Percentiles rank a stretch among this genome's conserved stretches.
Conservation (phyloP, 495 filamentous ascomycete species). For the Trichoderma asperelloides region DNA sequence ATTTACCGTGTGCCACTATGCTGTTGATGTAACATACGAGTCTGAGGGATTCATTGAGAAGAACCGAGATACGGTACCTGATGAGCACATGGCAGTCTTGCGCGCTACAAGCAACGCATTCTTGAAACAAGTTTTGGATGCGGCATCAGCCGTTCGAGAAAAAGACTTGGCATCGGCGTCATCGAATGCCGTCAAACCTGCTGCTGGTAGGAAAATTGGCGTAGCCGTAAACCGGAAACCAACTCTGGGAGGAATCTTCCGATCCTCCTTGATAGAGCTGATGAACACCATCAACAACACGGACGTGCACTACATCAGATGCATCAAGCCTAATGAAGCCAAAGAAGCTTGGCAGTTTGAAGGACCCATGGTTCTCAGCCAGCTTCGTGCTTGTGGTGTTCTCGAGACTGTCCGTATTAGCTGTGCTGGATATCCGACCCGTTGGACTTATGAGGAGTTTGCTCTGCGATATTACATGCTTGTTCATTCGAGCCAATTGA, state of each 20-base stretch:
- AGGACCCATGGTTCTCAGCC: slow-evolving; percentile 96
- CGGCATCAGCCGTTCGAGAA: slow-evolving; percentile 77
- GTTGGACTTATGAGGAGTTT: slow-evolving; percentile 99
- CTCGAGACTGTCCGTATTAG: slow-evolving; percentile 97
- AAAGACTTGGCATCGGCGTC: slow-evolving; percentile 63
- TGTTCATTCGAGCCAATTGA: slow-evolving; percentile 84
- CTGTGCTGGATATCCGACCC: slow-evolving; percentile 92
- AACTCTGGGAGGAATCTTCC: slow-evolving; percentile 96
- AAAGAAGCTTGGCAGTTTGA: slow-evolving; percentile 98
- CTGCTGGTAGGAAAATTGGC: slow-evolving; percentile 72
- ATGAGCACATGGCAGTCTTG: slow-evolving; percentile 93
- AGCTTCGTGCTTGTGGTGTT: slow-evolving; percentile 96
- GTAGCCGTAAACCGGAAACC: slow-evolving; percentile 93
- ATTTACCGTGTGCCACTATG: slow-evolving; percentile 99
- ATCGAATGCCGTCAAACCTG: slow-evolving; percentile 59
- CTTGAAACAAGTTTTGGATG: slow-evolving; percentile 73
- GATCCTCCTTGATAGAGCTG: slow-evolving; percentile 93
- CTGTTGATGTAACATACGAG: slow-evolving; percentile 96
- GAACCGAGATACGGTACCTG: slow-evolving; percentile 96
- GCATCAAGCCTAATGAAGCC: slow-evolving; percentile 97
- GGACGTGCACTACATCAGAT: slow-evolving; percentile 98
- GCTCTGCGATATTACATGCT: slow-evolving; percentile 98
- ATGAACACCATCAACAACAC: slow-evolving; percentile 96
- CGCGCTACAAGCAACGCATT: slow-evolving; percentile 78
- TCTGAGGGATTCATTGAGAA: slow-evolving; percentile 99